A percentile compares a stretch with the other conserved stretches of the same genome.
These are phyloP conservation scores for Saccharomycopsis javanensis DNA, from an alignment of 805 yeast genomes.

Conservation along the genomic window DNA sequence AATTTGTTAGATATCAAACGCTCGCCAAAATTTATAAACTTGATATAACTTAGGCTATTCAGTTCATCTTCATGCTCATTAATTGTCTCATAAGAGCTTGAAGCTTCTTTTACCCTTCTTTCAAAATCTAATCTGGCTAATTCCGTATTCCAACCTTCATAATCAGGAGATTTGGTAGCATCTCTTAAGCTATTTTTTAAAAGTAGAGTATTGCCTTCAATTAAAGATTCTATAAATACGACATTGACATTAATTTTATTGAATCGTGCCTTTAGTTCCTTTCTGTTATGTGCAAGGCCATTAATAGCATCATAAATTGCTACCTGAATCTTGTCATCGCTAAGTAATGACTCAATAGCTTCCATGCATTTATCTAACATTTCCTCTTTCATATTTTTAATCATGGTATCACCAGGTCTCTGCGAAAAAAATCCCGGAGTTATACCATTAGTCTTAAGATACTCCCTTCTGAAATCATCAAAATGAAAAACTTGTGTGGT, in stretches of 20 bases:
- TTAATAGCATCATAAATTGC: conserved; percentile 96
- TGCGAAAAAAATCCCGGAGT: conserved; percentile 60
- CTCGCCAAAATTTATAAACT: conserved; percentile 86
- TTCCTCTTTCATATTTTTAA: conserved; percentile 42
- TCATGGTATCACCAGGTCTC: conserved; percentile 29
- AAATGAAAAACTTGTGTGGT: conserved; percentile 85
- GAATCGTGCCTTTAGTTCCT: conserved; percentile 46
- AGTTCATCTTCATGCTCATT: conserved; percentile 26
- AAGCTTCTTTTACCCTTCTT: conserved; percentile 57
- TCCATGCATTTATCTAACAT: conserved; percentile 54
- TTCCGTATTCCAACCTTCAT: conserved; percentile 61
- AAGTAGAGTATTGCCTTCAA: conserved; percentile 54
- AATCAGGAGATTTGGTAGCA: conserved; percentile 84
- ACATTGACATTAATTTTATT: conserved; percentile 56
- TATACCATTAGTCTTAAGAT: conserved; percentile 36
- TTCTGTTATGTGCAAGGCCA: conserved; percentile 62
- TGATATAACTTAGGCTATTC: conserved; percentile 62
- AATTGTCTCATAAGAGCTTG: conserved; percentile 67
- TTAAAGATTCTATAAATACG: conserved; percentile 78
- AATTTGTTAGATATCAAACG: conserved; percentile 69
- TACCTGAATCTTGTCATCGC: conserved; percentile 77
- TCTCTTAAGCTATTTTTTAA: conserved; percentile 71
- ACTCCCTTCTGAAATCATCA: conserved; percentile 72
- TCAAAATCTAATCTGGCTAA: conserved; percentile 72
- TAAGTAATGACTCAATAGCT: conserved; percentile 65